These are phyloP conservation scores for Spiromastix sp. DNA, from an alignment of 2,329 filamentous ascomycete species.

Conservation along the genomic window DNA sequence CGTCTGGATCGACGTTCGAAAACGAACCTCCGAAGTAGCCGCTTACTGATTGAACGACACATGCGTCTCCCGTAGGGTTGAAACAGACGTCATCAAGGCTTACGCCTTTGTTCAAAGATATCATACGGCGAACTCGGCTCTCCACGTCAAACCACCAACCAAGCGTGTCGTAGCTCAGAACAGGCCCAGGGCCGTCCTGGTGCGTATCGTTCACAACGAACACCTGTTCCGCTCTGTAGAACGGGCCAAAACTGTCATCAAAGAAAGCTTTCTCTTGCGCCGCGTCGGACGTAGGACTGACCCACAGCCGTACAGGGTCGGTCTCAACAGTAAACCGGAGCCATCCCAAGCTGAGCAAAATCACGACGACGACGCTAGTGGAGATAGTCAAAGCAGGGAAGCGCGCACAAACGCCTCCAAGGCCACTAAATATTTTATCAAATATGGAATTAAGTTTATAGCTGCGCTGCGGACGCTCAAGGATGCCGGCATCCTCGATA, in stretches of 20 bases:
- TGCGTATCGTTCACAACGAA: constrained; percentile 86
- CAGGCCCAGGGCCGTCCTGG: constrained; percentile 54
- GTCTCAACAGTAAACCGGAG: constrained; percentile 79
- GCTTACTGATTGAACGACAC: constrained; percentile 86
- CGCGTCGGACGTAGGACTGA: constrained; percentile 84
- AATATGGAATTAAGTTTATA: constrained; percentile 79
- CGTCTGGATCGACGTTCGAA: constrained; percentile 47
- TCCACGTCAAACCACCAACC: constrained; percentile 93
- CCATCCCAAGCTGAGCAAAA: constrained; percentile 77
- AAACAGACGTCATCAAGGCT: constrained; percentile 81
- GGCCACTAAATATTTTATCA: constrained; percentile 65
- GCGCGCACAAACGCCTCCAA: constrained; percentile 70
- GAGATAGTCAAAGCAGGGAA: constrained; percentile 79
- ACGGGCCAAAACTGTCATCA: constrained; percentile 84
- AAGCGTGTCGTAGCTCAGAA: constrained; percentile 80
- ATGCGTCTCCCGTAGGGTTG: constrained; percentile 81
- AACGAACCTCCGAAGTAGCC: constrained; percentile 71
- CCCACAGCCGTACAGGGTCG: constrained; percentile 87
- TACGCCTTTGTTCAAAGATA: constrained; percentile 57
- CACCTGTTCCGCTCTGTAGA: constrained; percentile 86
- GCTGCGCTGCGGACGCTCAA: constrained; percentile 65
- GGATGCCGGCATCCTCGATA: constrained; percentile 62
- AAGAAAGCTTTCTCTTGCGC: constrained; percentile 92
- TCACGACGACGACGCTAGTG: constrained; percentile 63
- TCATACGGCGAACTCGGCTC: constrained; percentile 60